These are phyloP conservation scores for Dillenia suffruticosa DNA, from an alignment of 164 flowering plant genomes.

Conservation along the genomic window DNA sequence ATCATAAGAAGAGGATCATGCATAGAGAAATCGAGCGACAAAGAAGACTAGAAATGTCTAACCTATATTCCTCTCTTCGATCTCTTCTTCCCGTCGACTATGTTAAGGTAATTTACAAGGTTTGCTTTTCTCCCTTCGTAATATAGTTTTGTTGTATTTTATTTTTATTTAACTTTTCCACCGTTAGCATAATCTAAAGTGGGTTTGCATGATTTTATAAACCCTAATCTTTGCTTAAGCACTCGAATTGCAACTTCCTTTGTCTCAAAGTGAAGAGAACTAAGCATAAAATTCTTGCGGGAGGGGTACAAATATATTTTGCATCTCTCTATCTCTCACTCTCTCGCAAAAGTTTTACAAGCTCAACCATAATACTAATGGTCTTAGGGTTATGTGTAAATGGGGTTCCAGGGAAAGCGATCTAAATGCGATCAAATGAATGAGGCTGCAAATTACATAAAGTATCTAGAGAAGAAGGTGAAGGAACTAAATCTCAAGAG, in stretches of 20 bases:
- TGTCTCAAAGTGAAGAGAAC: too few relatives aligned
- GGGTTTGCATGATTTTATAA: too few relatives aligned
- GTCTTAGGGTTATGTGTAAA: background rate
- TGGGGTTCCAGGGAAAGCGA: conserved; percentile 37
- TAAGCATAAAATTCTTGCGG: too few relatives aligned
- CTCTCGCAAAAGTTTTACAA: background rate
- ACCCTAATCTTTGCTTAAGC: too few relatives aligned
- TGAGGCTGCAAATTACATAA: conserved; percentile 34
- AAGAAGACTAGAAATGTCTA: conserved; percentile 24
- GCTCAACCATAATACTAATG: background rate
- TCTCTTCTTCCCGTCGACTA: conserved; percentile 23
- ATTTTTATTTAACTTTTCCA: background rate
- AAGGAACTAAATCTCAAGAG: conserved; percentile 19
- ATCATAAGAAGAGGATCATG: conserved; percentile 17
- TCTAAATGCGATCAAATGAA: conserved; percentile 37
- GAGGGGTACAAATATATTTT: background rate
- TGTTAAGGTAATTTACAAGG: conserved; percentile 15
- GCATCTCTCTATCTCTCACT: background rate
- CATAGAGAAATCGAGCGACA: conserved; percentile 26
- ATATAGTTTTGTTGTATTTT: background rate
- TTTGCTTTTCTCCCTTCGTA: background rate
- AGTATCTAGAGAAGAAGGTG: conserved; percentile 18
- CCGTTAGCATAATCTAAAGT: background rate
- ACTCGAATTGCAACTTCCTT: too few relatives aligned
- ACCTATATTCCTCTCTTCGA: conserved; percentile 17